Evolutionary conservation across 2,329 filamentous ascomycete species (phyloP).

Genomic region (Pseudogymnoascus verrucosus): DNA sequence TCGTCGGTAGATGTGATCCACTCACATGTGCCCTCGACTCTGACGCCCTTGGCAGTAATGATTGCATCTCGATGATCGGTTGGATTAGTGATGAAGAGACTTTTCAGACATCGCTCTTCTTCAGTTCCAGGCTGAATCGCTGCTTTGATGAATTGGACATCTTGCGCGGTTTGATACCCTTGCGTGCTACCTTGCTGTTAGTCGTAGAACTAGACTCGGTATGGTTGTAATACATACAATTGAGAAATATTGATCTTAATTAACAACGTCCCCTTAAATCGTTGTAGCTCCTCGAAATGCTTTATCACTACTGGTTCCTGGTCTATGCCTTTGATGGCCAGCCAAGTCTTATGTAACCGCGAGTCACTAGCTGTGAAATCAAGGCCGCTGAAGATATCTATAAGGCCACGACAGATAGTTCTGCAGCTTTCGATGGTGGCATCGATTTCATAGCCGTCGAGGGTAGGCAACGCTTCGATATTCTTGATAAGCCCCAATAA

Average conservation of each 20-base stretch:
- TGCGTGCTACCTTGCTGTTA: not conserved
- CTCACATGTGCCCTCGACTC: slow-evolving; percentile 21
- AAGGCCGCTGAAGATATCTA: not conserved
- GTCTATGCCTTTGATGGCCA: not conserved
- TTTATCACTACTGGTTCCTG: not conserved
- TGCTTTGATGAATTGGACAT: not conserved
- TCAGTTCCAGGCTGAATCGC: not conserved
- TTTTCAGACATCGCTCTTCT: not conserved
- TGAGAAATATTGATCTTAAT: not conserved
- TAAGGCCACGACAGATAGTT: not conserved
- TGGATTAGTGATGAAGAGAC: slow-evolving; percentile 15
- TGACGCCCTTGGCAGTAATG: slow-evolving; percentile 14
- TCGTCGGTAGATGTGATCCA: slow-evolving; percentile 15
- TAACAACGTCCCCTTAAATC: not conserved
- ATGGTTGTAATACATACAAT: not conserved
- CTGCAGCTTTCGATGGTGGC: not conserved
- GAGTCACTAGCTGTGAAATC: not conserved
- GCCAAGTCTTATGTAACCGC: not conserved
- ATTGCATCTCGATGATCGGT: slow-evolving; percentile 17
- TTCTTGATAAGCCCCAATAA: not conserved
- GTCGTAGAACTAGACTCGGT: not conserved
- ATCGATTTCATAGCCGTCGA: not conserved
- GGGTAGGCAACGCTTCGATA: not conserved
- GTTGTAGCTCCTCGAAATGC: not conserved
- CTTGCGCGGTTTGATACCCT: not conserved